Evolutionary conservation across 202 grass and related monocot genomes (phyloP), one percentile per base, ranked within the genome.

Genomic region (Alloteropsis angusta): DNA sequence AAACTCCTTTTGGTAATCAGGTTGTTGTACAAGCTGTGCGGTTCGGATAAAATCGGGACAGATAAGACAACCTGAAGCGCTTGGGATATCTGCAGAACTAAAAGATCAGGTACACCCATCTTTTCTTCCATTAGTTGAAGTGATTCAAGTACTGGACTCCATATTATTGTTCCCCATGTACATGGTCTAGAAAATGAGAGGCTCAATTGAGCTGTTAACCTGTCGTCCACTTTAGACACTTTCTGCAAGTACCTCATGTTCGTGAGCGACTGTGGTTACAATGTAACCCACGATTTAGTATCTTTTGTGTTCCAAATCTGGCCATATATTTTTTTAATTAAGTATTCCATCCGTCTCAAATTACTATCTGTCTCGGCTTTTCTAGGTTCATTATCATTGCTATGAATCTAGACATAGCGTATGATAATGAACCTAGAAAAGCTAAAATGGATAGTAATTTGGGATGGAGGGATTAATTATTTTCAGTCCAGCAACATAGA

Each of bases 1-100:
- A 71, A 7, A 34, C 10, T 47, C 39, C 6, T 65, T 77, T 38
- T 71, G 22, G 12, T 85, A 10, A 76, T 57, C 61, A 98, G 89
- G 95, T 89, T 98, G 95, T 59, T 98, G 95, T 32, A 98, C 95
- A 10, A 98, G 91, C 85, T 98, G 95, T 6, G 95, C 91, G 13
- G 92, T 98, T 64, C 81, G 89, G 75, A 88, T 98, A 74, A 98
- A 92, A 89, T 92, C 89, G 32, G 92, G 95, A 11, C 80, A 90
- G 72, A 98, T 98, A 64, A 92, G 78, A 58, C 95, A 98, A 75
- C 95, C 95, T 55, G 89, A 94, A 87, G 95, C 91, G 56, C 92
- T 98, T 71, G 95, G 95, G 63, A 98, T 98, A 94, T 98, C 89
- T 70, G 78, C 91, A 58, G 89, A 98, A 76, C 79, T 94, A 57